Evolutionary conservation across 106 monocot genomes (phyloP).

Genomic region (Dioscorea alata): DNA sequence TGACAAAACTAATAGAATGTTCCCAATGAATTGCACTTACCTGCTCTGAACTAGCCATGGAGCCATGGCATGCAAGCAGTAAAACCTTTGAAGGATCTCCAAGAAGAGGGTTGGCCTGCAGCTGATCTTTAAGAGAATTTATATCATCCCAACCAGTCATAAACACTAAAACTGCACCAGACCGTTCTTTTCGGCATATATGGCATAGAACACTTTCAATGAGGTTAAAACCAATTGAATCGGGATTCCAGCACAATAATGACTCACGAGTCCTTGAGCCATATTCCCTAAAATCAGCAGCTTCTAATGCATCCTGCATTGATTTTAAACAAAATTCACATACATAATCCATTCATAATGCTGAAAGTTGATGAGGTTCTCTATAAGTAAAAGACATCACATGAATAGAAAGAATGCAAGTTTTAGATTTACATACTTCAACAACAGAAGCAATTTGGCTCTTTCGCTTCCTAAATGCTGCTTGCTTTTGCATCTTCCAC

Average conservation of each 20-base stretch:
- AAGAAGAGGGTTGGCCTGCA: conserved; percentile 77
- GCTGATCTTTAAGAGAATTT: conserved; percentile 94
- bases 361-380: not conserved
- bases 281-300: conserved; percentile 87
- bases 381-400: not conserved
- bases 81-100: conserved; percentile 89
- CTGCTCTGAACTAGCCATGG: conserved; percentile 99
- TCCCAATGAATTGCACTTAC: conserved; percentile 14
- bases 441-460: conserved; percentile 95
- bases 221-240: conserved; percentile 97
- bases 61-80: conserved; percentile 95
- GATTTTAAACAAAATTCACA: conserved; percentile 1
- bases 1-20: not conserved
- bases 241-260: conserved; percentile 90
- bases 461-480: conserved; percentile 83
- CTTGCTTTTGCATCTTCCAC: conserved; percentile 99
- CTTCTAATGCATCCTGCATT: conserved; percentile 81
- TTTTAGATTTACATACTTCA: conserved; percentile 41
- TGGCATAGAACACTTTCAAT: conserved; percentile 82
- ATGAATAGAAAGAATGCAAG: not conserved
- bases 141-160: conserved; percentile 99
- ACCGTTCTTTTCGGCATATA: conserved; percentile 79
- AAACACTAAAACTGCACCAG: conserved; percentile 93
- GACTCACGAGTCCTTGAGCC: conserved; percentile 83
- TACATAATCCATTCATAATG: not conserved